Conservation (phyloP, 345 rosid species). For the Ailanthus altissimus region DNA sequence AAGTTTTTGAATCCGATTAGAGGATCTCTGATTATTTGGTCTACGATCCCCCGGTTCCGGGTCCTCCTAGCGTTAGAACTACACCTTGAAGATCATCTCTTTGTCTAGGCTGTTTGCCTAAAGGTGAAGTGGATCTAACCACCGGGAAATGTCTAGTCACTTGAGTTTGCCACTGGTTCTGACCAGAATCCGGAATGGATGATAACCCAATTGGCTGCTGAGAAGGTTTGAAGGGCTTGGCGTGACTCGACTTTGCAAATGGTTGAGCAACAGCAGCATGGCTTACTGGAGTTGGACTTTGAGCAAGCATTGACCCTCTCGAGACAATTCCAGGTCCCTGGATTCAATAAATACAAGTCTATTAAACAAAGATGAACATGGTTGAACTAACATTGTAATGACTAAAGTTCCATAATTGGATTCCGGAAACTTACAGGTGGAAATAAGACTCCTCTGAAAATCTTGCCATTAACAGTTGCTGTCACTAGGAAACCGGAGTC, state of each 20-base stretch:
- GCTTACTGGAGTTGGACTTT: conserved; percentile 29
- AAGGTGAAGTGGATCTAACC: conserved; percentile 24
- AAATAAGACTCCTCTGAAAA: conserved; percentile 69
- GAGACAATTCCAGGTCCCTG: conserved; percentile 40
- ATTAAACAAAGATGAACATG: neutral
- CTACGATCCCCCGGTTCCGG: conserved; percentile 42
- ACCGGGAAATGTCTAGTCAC: conserved; percentile 27
- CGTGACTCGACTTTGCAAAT: conserved; percentile 22
- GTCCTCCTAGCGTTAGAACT: conserved; percentile 72
- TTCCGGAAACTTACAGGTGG: conserved; percentile 49
- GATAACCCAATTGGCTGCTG: conserved; percentile 23
- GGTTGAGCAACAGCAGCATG: conserved; percentile 29
- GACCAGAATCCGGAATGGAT: conserved; percentile 23
- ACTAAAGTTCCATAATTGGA: neutral
- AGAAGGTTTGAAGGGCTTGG: conserved; percentile 25
- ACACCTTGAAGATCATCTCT: conserved; percentile 68
- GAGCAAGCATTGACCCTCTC: conserved; percentile 30
- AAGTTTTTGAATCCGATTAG: neutral
- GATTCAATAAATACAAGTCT: neutral
- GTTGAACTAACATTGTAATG: neutral
- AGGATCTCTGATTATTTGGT: neutral
- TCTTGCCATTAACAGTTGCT: conserved; percentile 61
- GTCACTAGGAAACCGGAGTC: conserved; percentile 73
- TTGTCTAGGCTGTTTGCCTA: conserved; percentile 40
- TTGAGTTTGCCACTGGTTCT: conserved; percentile 29